Percentiles rank a stretch among this genome's conserved stretches.
Evolutionary conservation across 2,329 filamentous ascomycete genomes (phyloP).

Genomic region (Xylaria hypoxylon): DNA sequence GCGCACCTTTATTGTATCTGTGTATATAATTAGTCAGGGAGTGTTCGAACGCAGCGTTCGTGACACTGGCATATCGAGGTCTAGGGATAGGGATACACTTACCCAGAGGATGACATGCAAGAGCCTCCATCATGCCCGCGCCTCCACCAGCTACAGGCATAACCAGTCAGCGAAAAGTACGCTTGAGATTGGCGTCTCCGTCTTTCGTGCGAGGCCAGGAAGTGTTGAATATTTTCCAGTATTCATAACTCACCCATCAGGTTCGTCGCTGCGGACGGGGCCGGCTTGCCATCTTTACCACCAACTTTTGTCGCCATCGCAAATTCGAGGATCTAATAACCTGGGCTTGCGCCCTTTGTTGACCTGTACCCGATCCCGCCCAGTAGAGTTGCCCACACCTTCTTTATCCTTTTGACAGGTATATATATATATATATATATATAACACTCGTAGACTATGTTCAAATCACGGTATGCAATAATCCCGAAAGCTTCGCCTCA

Average conservation of each 20-base stretch:
- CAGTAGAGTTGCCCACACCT: neutral
- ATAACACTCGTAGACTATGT: constrained; percentile 1
- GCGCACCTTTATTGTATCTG: constrained; percentile 97
- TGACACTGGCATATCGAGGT: neutral
- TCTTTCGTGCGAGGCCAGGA: neutral
- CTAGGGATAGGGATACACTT: constrained; percentile 45
- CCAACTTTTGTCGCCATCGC: constrained; percentile 58
- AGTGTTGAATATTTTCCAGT: too few species aligned
- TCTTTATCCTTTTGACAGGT: constrained; percentile 9
- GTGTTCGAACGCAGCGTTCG: neutral
- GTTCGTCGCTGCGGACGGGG: constrained; percentile 88
- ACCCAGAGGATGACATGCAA: constrained; percentile 94
- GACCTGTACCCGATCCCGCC: neutral
- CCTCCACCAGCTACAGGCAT: constrained; percentile 81
- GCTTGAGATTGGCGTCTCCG: neutral
- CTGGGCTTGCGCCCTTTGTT: constrained; percentile 43
- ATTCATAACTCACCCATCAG: constrained; percentile 74
- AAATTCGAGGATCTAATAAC: constrained; percentile 14
- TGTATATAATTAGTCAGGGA: constrained; percentile 5
- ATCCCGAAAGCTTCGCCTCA: neutral
- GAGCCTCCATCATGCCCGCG: constrained; percentile 99
- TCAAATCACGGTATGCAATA: neutral
- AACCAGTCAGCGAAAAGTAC: constrained; percentile 16
- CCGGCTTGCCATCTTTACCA: constrained; percentile 72
- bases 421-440: constrained; percentile 1